These are phyloP conservation scores for Chenopodium album DNA, from an alignment of 148 eudicot genomes.

Conservation along the genomic window DNA sequence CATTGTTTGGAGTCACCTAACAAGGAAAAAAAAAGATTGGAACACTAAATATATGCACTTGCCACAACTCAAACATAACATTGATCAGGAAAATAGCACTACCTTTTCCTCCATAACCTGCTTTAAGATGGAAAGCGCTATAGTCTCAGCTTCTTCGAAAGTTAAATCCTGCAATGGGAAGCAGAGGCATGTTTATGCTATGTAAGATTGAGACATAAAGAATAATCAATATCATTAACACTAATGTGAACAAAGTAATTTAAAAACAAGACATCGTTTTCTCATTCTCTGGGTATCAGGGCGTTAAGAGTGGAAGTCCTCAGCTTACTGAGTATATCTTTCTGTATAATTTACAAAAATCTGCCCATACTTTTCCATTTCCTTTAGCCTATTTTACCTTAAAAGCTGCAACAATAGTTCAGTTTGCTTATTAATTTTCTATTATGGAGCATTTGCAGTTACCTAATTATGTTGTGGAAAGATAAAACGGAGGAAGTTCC, in stretches of 20 bases:
- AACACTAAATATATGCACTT: slow-evolving; percentile 2
- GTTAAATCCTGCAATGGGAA: slow-evolving; percentile 61
- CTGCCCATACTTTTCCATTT: neutral
- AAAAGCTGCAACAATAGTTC: neutral
- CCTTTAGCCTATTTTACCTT: neutral
- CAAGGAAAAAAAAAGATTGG: slow-evolving; percentile 4
- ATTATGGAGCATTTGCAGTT: neutral
- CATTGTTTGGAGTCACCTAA: slow-evolving; percentile 96
- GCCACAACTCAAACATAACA: neutral
- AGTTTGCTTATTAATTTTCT: neutral
- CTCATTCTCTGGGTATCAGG: neutral
- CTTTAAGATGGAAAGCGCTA: slow-evolving; percentile 90
- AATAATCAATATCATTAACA: neutral
- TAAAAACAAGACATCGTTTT: neutral
- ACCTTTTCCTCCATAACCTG: slow-evolving; percentile 99
- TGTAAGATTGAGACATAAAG: neutral
- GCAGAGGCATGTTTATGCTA: neutral
- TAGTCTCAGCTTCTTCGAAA: slow-evolving; percentile 83
- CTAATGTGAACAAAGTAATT: neutral
- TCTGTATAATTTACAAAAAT: neutral
- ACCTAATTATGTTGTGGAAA: neutral
- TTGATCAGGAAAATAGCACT: neutral
- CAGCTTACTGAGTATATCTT: neutral
- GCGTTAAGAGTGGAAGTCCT: neutral
- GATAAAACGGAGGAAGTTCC: neutral